Base-by-base conservation (phyloP, 2,329 filamentous ascomycete species). In the Aotearoamyces nothofagi region DNA sequence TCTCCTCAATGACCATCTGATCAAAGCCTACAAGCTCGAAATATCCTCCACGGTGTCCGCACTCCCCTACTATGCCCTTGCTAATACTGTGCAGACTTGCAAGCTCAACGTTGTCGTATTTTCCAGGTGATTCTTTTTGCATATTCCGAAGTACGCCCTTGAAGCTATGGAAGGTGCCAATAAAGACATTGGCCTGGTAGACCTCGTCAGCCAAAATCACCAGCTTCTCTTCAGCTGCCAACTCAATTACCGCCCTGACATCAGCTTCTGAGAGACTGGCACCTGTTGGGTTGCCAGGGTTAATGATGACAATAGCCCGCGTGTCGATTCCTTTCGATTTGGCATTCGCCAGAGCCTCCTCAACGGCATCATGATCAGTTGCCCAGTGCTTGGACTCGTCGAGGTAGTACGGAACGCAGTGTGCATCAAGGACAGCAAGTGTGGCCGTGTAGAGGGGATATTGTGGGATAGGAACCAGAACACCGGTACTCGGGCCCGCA, bases 51-150 rank as follows among this genome's bases (percentile, higher is more conserved):
- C 90, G 81, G 62, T 98, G 90, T 29, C 90, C 90, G 53, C 90
- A 98, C 63, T 98, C 90, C 50, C 90, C 90, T 6, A 94, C 81
- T 86, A 98, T 96, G 46, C 90, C 90, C 69, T 98, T 98, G 51
- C 83, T 93, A 32, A 92, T 68, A 46, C 78, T 87, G 66, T 98
- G 87, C 40, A 98, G 65, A 29, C 83, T 93, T 27, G 78, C 87
- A 33, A 98, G 71, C 61, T 96, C 86, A 35, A 98, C 63, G 42
- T 69, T 54, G 55, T 92, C 80, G 58, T 83, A 96, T 52, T 73
- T 75, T 46, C 73, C 79, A 1, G 78, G 70, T 24, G 64, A 56
- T 49, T 77, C 68, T 53, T 77, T 63, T 55, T 96, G 87, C 46
- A 96, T 60, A 43, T 78, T 66, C 38, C 86, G 72, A 28, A 98